phyloP scores from a whole-genome alignment of 2,329 filamentous ascomycete genomes.

The Colletotrichum musae region DNA sequence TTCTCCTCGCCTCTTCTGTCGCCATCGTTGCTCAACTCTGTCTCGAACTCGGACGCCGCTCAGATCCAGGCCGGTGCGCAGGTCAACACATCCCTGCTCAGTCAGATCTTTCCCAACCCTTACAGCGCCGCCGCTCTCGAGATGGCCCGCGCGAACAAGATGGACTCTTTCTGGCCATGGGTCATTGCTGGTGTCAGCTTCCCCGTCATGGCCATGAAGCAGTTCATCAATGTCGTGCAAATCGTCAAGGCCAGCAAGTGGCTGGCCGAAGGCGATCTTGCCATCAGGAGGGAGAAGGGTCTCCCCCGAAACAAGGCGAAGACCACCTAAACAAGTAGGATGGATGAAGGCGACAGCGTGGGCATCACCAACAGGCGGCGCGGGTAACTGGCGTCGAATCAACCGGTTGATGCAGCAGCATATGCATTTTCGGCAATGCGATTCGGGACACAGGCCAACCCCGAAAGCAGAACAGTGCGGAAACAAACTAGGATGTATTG shows the following conservation, averaged over 20 bases:
- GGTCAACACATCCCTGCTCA: slow-evolving; percentile 77
- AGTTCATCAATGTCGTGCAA: slow-evolving; percentile 94
- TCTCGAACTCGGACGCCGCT: slow-evolving; percentile 66
- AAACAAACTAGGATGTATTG: too few relatives aligned
- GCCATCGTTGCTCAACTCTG: slow-evolving; percentile 81
- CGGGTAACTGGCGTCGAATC: background rate
- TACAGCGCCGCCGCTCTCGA: slow-evolving; percentile 95
- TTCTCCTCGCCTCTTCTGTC: slow-evolving; percentile 94
- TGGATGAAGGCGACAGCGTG: background rate
- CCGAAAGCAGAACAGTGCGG: background rate
- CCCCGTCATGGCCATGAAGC: slow-evolving; percentile 92
- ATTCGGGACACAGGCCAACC: background rate
- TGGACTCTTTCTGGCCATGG: slow-evolving; percentile 78
- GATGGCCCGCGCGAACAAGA: slow-evolving; percentile 93
- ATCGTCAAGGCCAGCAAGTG: slow-evolving; percentile 92
- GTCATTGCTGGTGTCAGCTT: slow-evolving; percentile 84
- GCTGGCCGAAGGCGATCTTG: slow-evolving; percentile 91
- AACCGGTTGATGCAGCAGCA: background rate
- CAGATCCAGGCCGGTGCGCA: slow-evolving; percentile 77
- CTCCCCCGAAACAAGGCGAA: slow-evolving; percentile 62
- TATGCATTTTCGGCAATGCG: background rate
- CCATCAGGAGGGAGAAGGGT: slow-evolving; percentile 69
- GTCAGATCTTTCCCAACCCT: slow-evolving; percentile 86
- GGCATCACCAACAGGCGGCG: background rate
- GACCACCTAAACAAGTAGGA: slow-evolving; percentile 17